Evolutionary conservation across 192 early-diverging fungal species (phyloP).

Genomic region (Dimargaris cristalligena): DNA sequence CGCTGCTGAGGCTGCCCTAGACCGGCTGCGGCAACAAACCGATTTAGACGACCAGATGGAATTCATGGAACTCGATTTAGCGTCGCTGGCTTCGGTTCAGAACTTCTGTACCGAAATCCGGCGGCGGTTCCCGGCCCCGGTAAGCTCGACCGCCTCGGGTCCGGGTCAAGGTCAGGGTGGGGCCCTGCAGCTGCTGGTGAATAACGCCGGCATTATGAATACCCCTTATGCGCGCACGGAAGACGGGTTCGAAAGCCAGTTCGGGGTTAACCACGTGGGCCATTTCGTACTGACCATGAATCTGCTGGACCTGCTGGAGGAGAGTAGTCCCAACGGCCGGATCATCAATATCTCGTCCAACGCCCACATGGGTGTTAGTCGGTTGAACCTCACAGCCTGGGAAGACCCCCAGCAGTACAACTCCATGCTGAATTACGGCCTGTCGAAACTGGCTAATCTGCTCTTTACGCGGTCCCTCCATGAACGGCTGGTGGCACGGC

Average conservation of each 20-base stretch:
- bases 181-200: conserved; percentile 21
- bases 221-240: conserved; percentile 37
- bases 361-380: conserved; percentile 24
- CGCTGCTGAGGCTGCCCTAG: conserved; percentile 16
- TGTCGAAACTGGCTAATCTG: conserved; percentile 37
- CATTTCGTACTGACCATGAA: conserved; percentile 32
- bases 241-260: conserved; percentile 43
- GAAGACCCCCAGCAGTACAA: conserved; percentile 30
- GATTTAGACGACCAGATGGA: conserved; percentile 14
- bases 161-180: too few species aligned
- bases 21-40: conserved; percentile 14
- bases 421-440: conserved; percentile 34
- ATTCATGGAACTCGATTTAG: conserved; percentile 31
- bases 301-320: conserved; percentile 20
- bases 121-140: too few species aligned
- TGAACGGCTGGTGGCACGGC: conserved; percentile 24
- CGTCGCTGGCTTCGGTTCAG: conserved; percentile 28
- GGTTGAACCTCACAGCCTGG: conserved; percentile 25
- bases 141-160: too few species aligned
- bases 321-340: conserved; percentile 16
- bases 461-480: conserved; percentile 30
- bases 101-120: conserved; percentile 21
- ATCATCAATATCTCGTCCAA: conserved; percentile 31
- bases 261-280: conserved; percentile 44
- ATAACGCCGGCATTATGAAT: conserved; percentile 43